Evolutionary conservation across 23 red algal genomes (phyloP).

Genomic region (Gracilaria domingensis): DNA sequence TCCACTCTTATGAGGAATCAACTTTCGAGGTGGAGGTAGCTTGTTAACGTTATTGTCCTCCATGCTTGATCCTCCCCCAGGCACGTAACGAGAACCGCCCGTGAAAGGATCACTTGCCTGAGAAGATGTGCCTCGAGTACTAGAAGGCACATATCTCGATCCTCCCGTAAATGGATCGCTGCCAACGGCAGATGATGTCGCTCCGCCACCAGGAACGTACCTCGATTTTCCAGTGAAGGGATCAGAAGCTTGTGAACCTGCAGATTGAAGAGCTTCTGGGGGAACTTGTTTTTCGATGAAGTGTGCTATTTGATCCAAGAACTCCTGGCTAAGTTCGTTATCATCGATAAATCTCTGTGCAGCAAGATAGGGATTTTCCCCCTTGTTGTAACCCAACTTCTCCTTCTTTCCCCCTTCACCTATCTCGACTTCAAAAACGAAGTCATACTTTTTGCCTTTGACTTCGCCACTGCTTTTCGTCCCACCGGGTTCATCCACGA

Average conservation of each 20-base stretch:
- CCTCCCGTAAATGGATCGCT: slow-evolving; percentile 70
- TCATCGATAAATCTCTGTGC: slow-evolving; percentile 96
- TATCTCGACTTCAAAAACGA: slow-evolving; percentile 99
- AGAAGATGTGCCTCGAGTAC: not conserved
- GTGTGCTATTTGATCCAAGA: slow-evolving; percentile 92
- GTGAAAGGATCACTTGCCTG: slow-evolving; percentile 54
- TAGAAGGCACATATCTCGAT: slow-evolving; percentile 33
- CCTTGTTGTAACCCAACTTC: slow-evolving; percentile 90
- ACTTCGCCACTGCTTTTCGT: slow-evolving; percentile 59
- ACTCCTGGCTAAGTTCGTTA: slow-evolving; percentile 83
- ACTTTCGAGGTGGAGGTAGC: slow-evolving; percentile 73
- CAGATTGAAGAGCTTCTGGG: slow-evolving; percentile 44
- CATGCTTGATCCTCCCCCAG: slow-evolving; percentile 23
- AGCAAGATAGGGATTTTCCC: slow-evolving; percentile 95
- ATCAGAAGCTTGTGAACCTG: slow-evolving; percentile 55
- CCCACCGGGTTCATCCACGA: slow-evolving; percentile 80
- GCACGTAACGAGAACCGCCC: slow-evolving; percentile 69
- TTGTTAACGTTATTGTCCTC: slow-evolving; percentile 1
- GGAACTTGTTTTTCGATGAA: slow-evolving; percentile 93
- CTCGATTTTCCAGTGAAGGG: slow-evolving; percentile 83
- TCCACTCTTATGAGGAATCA: slow-evolving; percentile 72
- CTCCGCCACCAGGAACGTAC: slow-evolving; percentile 73
- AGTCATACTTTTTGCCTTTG: slow-evolving; percentile 86
- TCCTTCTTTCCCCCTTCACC: slow-evolving; percentile 79
- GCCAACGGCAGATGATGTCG: not conserved